phyloP scores from a whole-genome alignment of 129 eudicot genomes.

The Mikania micrantha region DNA sequence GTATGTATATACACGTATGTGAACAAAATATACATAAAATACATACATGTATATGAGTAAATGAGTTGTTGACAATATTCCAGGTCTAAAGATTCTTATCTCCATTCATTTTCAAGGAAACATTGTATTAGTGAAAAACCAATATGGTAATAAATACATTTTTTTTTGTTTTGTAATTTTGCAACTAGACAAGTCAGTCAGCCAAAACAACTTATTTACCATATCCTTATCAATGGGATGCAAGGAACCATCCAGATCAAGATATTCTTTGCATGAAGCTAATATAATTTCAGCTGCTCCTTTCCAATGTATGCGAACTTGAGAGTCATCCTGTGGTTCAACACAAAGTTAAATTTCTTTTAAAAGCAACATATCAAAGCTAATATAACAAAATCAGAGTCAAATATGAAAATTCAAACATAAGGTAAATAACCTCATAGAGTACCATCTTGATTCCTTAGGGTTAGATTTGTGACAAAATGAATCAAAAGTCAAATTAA shows the following conservation, averaged over 20 bases:
- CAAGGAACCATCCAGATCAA: slow-evolving; percentile 56
- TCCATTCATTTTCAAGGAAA: background rate
- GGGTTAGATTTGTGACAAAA: background rate
- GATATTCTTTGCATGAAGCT: slow-evolving; percentile 59
- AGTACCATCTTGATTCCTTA: background rate
- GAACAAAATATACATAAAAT: background rate
- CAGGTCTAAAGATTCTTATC: background rate
- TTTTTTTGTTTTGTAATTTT: background rate
- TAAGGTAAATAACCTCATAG: background rate
- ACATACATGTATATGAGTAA: background rate
- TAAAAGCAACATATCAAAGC: background rate
- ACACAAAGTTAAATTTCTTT: background rate
- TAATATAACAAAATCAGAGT: background rate
- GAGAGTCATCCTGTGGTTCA: slow-evolving; percentile 47
- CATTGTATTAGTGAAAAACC: background rate
- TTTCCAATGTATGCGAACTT: slow-evolving; percentile 79
- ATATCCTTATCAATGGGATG: slow-evolving; percentile 46
- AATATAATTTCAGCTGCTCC: slow-evolving; percentile 92
- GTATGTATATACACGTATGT: background rate
- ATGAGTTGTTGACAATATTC: background rate
- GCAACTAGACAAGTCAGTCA: background rate
- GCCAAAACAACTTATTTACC: slow-evolving; percentile 38
- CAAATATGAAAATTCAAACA: background rate
- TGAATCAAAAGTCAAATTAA: background rate
- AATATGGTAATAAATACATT: background rate